Percentiles rank a stretch among this genome's conserved stretches.
Conservation (phyloP, 768 basidiomycete species). For the Leccinellum rugosiceps region DNA sequence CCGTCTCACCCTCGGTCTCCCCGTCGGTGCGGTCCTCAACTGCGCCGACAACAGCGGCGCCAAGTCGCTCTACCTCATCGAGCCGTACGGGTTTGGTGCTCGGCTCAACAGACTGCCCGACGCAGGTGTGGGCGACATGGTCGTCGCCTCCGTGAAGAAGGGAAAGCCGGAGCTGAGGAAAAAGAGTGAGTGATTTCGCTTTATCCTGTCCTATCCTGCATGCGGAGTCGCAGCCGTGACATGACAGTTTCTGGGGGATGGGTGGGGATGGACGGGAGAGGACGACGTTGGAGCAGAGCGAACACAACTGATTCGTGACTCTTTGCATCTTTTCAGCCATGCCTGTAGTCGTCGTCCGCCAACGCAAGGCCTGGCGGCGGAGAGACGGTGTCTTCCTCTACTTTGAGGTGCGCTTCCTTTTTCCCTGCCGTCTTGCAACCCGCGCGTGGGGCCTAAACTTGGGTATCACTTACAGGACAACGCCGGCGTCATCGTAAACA, state of each 20-base stretch:
- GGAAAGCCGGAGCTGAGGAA: constrained; percentile 99
- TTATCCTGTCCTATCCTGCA: neutral
- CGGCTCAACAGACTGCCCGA: constrained; percentile 97
- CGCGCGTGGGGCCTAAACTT: neutral
- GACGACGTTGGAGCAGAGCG: neutral
- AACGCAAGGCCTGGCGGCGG: constrained; percentile 98
- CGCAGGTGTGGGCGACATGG: constrained; percentile 93
- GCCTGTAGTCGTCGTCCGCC: constrained; percentile 95
- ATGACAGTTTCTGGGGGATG: neutral
- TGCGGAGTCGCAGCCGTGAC: neutral
- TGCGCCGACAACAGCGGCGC: constrained; percentile 99
- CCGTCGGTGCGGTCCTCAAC: constrained; percentile 91
- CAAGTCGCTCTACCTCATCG: constrained; percentile 92
- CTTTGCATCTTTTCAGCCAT: constrained; percentile 59
- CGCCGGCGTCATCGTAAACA: constrained; percentile 96
- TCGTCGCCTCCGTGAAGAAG: constrained; percentile 98
- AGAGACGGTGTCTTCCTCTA: constrained; percentile 98
- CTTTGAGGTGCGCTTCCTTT: constrained; percentile 68
- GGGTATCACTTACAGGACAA: constrained; percentile 58
- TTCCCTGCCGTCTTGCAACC: neutral
- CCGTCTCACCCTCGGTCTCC: constrained; percentile 92
- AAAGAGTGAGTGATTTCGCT: constrained; percentile 74
- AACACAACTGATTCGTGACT: constrained; percentile 3
- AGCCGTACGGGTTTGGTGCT: constrained; percentile 93
- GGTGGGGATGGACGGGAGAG: neutral